Evolutionary conservation across 306 rosid species (phyloP).

Genomic region (Mucuna pruriens): DNA sequence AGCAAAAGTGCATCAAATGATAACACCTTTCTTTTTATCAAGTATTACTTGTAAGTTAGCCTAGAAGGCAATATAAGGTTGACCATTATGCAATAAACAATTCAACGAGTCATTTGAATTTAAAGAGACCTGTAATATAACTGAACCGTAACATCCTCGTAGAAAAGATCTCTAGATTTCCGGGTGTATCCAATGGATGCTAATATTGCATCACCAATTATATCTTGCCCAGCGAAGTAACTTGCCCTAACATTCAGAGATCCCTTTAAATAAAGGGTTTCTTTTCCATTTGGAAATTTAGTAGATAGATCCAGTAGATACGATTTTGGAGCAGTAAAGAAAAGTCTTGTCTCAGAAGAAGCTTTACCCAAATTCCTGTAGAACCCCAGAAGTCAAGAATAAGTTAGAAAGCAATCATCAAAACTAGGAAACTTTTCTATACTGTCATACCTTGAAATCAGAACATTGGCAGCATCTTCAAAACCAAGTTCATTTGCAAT

Average conservation of each 20-base stretch:
- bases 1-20: constrained; percentile 25
- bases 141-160: constrained; percentile 68
- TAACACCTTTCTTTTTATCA: not conserved
- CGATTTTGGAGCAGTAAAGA: constrained; percentile 65
- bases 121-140: constrained; percentile 81
- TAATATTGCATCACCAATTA: constrained; percentile 85
- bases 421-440: not conserved
- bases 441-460: constrained; percentile 74
- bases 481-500: constrained; percentile 83
- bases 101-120: constrained; percentile 20
- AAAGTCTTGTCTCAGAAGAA: constrained; percentile 84
- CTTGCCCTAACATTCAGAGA: constrained; percentile 75
- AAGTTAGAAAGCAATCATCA: constrained; percentile 26
- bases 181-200: constrained; percentile 82
- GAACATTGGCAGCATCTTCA: constrained; percentile 60
- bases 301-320: constrained; percentile 53
- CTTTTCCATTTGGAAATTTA: constrained; percentile 50
- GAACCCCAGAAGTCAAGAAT: constrained; percentile 40
- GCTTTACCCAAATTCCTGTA: constrained; percentile 87
- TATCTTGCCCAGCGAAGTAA: constrained; percentile 79
- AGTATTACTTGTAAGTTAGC: constrained; percentile 18
- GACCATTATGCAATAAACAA: constrained; percentile 10
- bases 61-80: constrained; percentile 27
- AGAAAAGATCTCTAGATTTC: constrained; percentile 75
- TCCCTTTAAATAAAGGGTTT: constrained; percentile 49